Conservation (phyloP, 805 yeast species). For the Peterozyma xylosa region DNA sequence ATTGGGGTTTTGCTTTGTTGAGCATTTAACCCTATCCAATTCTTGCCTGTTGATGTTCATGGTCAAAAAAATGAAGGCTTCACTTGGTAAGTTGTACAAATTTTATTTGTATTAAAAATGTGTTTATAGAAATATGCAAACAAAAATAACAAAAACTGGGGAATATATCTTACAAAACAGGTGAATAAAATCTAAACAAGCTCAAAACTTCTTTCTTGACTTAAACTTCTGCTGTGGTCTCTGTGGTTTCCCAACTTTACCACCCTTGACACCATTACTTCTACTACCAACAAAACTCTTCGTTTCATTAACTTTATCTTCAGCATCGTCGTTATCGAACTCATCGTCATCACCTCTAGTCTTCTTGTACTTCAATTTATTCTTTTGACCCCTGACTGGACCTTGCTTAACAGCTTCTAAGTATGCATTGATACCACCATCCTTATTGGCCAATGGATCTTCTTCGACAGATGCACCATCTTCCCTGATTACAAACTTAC, state of each 20-base stretch:
- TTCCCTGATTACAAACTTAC: constrained; percentile 62
- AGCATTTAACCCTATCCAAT: too few relatives aligned
- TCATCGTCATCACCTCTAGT: constrained; percentile 6
- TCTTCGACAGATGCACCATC: constrained; percentile 25
- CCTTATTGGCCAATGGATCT: constrained; percentile 40
- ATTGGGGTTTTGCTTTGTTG: too few relatives aligned
- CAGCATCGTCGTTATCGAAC: constrained; percentile 35
- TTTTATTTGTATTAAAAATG: too few relatives aligned
- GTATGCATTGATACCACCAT: constrained; percentile 79
- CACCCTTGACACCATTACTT: constrained; percentile 9
- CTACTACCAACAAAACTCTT: constrained; percentile 2
- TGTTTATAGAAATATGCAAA: too few relatives aligned
- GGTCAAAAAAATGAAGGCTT: too few relatives aligned
- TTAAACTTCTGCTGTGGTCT: constrained; percentile 41
- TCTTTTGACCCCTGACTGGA: constrained; percentile 89
- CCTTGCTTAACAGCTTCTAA: constrained; percentile 90
- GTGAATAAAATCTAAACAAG: background rate
- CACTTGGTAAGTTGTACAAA: too few relatives aligned
- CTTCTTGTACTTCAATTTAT: constrained; percentile 40
- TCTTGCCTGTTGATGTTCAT: too few relatives aligned
- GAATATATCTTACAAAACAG: too few relatives aligned
- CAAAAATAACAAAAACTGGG: too few relatives aligned
- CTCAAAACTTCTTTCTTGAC: constrained; percentile 53
- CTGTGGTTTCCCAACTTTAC: constrained; percentile 17
- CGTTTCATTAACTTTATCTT: background rate